Evolutionary conservation across 1,284 basidiomycete species (phyloP), one percentile per base, ranked within the genome.

Genomic region (Ceratobasidium sp.): DNA sequence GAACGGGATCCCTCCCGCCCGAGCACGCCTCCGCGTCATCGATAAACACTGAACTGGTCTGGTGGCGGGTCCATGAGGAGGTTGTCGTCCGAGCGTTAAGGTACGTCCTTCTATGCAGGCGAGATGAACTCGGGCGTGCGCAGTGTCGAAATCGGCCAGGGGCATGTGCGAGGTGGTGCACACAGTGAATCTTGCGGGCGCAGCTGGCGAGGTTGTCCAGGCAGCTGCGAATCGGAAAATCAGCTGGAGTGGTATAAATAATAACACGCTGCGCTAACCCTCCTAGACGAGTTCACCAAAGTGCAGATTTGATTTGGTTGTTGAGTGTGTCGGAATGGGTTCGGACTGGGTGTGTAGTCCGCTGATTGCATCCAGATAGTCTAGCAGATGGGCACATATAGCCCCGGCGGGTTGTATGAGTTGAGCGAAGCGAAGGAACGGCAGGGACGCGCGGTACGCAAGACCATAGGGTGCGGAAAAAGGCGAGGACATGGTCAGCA

Each of bases 321-420:
- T 65, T 6, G 6, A 4, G 41, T n/a, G n/a, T n/a, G n/a, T 39
- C 1, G 23, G 18, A 21, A 39, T 45, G 14, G 46, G 48, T 45
- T 65, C 62, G n/a, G 62, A 9, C 21, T 65, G 62, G 62, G 45
- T 43, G 21, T 8, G 41, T 23, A 23, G 52, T 26, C 23, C 14
- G 62, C 46, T 65, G 62, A 65, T 45, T 46, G 52, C 52, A 18
- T 39, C 32, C 18, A 65, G 21, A n/a, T 65, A 65, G 45, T 65
- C 52, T 50, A 32, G 32, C 43, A 65, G n/a, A 26, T 39, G 46
- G 62, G 30, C 14, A 32, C 62, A 30, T 52, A 48, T 3, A 8
- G 2, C 5, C 12, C 14, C 4, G 23, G 5, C 34, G 59, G 23
- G 59, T 36, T 5, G 59, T 10, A 18, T 23, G 18, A 21, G 18